These are phyloP conservation scores for Penicillium lagena DNA, from an alignment of 495 filamentous ascomycete genomes.

Conservation along the genomic window DNA sequence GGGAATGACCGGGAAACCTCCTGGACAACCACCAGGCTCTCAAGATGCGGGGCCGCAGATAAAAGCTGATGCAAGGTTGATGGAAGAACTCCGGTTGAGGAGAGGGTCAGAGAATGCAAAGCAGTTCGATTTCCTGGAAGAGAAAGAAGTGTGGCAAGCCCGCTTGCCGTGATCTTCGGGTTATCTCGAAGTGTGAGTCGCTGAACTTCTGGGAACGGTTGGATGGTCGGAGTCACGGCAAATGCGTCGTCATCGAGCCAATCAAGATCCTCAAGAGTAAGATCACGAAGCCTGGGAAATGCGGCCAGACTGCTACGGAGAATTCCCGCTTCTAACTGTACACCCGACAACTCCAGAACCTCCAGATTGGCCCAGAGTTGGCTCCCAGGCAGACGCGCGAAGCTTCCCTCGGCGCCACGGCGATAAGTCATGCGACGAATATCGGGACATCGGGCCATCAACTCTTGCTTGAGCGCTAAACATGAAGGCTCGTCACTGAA, in stretches of 20 bases:
- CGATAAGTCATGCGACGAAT: conserved; percentile 84
- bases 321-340: conserved; percentile 66
- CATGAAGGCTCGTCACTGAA: conserved; percentile 73
- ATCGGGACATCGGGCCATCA: conserved; percentile 76
- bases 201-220: conserved; percentile 63
- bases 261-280: conserved; percentile 62
- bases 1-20: conserved; percentile 62
- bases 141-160: conserved; percentile 59
- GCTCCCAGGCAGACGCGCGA: conserved; percentile 59
- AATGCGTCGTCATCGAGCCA: conserved; percentile 74
- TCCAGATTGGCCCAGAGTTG: conserved; percentile 74
- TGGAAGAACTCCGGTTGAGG: conserved; percentile 59
- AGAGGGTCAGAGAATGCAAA: conserved; percentile 57
- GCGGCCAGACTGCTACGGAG: conserved; percentile 64
- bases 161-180: conserved; percentile 62
- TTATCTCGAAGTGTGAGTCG: conserved; percentile 62
- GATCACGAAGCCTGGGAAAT: conserved; percentile 58
- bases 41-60: conserved; percentile 52
- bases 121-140: conserved; percentile 36
- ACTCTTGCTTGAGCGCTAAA: conserved; percentile 68
- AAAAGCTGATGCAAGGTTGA: conserved; percentile 59
- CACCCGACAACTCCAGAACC: conserved; percentile 63
- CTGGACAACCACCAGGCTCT: conserved; percentile 58
- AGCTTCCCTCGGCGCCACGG: conserved; percentile 68
- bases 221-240: conserved; percentile 47